Conservation (phyloP, 2,329 filamentous ascomycete genomes). For the Remersonia thermophila region DNA sequence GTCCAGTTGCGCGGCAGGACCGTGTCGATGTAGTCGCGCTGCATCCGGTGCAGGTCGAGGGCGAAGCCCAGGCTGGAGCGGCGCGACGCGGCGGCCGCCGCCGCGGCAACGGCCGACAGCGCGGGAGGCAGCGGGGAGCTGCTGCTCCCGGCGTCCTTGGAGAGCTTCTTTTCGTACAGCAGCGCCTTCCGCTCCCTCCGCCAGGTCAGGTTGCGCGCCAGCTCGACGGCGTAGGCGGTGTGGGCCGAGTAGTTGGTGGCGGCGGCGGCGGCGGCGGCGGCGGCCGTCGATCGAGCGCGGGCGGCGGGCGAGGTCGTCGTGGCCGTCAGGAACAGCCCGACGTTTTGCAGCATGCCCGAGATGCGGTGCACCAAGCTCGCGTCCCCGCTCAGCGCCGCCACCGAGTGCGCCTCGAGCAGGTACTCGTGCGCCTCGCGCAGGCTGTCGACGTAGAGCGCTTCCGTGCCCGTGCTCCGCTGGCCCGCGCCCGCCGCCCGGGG, state of each 20-base stretch:
- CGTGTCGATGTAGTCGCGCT: slow-evolving; percentile 71
- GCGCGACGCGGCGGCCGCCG: slow-evolving; percentile 17
- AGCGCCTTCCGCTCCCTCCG: slow-evolving; percentile 49
- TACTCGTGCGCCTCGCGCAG: slow-evolving; percentile 54
- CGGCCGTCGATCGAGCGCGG: no score
- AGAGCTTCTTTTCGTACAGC: slow-evolving; percentile 33
- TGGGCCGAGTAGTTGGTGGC: slow-evolving; percentile 38
- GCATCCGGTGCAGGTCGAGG: slow-evolving; percentile 51
- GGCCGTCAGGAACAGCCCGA: slow-evolving; percentile 53
- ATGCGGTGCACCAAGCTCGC: slow-evolving; percentile 50
- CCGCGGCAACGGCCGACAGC: not conserved
- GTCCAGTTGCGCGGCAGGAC: slow-evolving; percentile 67
- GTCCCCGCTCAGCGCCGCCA: slow-evolving; percentile 41
- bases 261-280: no score
- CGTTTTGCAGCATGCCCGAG: slow-evolving; percentile 51
- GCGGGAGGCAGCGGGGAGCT: slow-evolving; percentile 26
- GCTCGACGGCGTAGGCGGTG: slow-evolving; percentile 53
- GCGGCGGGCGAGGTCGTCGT: slow-evolving; percentile 30
- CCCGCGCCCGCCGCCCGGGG: slow-evolving; percentile 7
- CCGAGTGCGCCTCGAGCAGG: slow-evolving; percentile 50
- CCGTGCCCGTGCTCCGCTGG: slow-evolving; percentile 5
- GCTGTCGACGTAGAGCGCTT: slow-evolving; percentile 40
- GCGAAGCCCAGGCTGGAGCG: slow-evolving; percentile 34
- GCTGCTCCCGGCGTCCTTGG: slow-evolving; percentile 21
- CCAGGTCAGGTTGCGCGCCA: slow-evolving; percentile 58